Evolutionary conservation across 2,329 filamentous ascomycete species (phyloP), one percentile per base, ranked within the genome.

Genomic region (Penicillium sp.): DNA sequence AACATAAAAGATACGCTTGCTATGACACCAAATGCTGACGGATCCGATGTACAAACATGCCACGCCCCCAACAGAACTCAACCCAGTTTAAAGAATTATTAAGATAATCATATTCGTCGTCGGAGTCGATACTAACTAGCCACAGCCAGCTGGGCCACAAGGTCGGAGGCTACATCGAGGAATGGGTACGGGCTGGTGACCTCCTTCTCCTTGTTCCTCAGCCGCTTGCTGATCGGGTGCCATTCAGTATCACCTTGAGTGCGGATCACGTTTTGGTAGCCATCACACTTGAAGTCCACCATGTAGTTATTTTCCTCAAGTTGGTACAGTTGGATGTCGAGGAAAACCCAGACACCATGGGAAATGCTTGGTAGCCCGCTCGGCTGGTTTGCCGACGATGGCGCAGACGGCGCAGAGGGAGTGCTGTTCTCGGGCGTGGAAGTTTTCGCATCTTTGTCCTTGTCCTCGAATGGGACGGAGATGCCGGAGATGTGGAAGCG

Each of bases 241-340:
- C 60, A 81, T 61, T 63, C 81, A 2, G 62, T 59, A 8, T 71
- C 69, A 13, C 65, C 63, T 20, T 68, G 64, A 15, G 61, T 75
- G 44, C 86, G 75, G 57, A 86, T 82, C 42, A 92, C 86, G 47
- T 93, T 89, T 74, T 98, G 93, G 72, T 98, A 98, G 18, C 93
- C 93, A 12, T 93, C 91, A 69, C 92, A 97, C 69, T 96, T 97
- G 78, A 98, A 98, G 69, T 98, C 93, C 42, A 98, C 93, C 55
- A 98, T 85, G 70, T 92, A 97, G 58, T 93, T 92, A 47, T 88
- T 87, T 50, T 84, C 83, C 69, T 97, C 92, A 76, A 97, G 90
- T 66, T 90, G 87, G 71, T 96, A 96, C 44, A 96, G 85, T 68
- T 96, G 93, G 56, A 98, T 96, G 58, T 95, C 91, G 67, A 98